These are phyloP conservation scores for Diaporthe vexans DNA, from an alignment of 2,329 filamentous ascomycete species.

Conservation along the genomic window DNA sequence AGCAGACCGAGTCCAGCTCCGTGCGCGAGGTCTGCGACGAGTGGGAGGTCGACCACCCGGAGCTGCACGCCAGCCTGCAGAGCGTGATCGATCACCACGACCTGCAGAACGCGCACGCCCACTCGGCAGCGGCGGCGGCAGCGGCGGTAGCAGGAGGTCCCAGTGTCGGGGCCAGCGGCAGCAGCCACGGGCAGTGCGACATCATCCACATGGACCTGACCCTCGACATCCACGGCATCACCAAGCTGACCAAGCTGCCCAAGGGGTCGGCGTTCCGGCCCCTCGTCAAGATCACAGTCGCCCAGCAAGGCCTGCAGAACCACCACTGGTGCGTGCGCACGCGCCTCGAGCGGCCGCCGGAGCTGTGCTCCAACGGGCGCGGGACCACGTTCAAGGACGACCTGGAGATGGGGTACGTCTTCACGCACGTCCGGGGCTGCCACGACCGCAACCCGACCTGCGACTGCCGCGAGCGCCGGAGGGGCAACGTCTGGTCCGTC, in stretches of 20 bases:
- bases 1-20: constrained; percentile 69
- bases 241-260: constrained; percentile 64
- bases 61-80: constrained; percentile 67
- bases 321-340: constrained; percentile 74
- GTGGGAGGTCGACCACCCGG: constrained; percentile 72
- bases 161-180: too few relatives aligned
- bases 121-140: constrained; percentile 47
- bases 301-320: constrained; percentile 65
- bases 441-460: constrained; percentile 61
- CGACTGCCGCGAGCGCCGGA: constrained; percentile 63
- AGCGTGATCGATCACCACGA: constrained; percentile 54
- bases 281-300: constrained; percentile 71
- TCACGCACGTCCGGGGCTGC: constrained; percentile 66
- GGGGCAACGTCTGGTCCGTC: constrained; percentile 63
- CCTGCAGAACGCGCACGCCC: constrained; percentile 40
- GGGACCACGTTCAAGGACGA: constrained; percentile 53
- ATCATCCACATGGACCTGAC: constrained; percentile 75
- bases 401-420: constrained; percentile 64
- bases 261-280: constrained; percentile 71
- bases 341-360: constrained; percentile 68
- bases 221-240: constrained; percentile 70
- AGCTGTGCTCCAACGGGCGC: constrained; percentile 61
- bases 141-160: too few relatives aligned
- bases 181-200: constrained; percentile 60
- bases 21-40: constrained; percentile 66